These are phyloP conservation scores for Alternaria longipes DNA, from an alignment of 2,329 filamentous ascomycete species.

Conservation along the genomic window DNA sequence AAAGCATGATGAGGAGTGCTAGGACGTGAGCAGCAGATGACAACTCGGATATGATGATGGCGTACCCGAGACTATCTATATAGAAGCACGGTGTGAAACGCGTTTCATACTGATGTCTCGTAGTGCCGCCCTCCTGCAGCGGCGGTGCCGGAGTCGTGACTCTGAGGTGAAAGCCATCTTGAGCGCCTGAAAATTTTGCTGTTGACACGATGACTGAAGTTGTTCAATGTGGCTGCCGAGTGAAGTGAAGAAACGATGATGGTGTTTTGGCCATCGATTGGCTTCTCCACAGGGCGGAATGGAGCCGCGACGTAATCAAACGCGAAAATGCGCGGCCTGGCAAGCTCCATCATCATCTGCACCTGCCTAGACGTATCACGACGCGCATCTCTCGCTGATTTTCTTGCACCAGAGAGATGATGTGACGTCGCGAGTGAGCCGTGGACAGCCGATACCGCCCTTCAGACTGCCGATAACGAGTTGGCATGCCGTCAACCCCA, in stretches of 20 bases:
- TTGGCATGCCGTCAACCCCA: not conserved
- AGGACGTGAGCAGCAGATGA: not conserved
- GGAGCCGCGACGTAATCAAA: not conserved
- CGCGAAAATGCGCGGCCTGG: not conserved
- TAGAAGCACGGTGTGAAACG: slow-evolving; percentile 23
- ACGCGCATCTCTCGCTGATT: too few relatives aligned
- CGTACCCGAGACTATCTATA: not conserved
- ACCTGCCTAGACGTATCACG: not conserved
- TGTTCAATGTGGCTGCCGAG: not conserved
- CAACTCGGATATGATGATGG: not conserved
- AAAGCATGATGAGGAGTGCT: not conserved
- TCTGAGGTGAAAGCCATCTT: not conserved
- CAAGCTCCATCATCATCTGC: not conserved
- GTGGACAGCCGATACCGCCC: slow-evolving; percentile 1
- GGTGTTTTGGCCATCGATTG: not conserved
- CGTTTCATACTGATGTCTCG: slow-evolving; percentile 22
- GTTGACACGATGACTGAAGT: not conserved
- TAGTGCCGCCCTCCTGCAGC: slow-evolving; percentile 15
- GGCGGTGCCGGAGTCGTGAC: not conserved
- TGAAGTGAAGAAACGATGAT: not conserved
- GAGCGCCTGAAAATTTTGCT: rapidly evolving
- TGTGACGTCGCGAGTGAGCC: not conserved
- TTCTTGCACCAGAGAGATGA: not conserved
- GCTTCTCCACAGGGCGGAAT: slow-evolving; percentile 4
- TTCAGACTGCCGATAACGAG: slow-evolving; percentile 3